Percentiles rank a stretch among this genome's conserved stretches.
Evolutionary conservation across 495 filamentous ascomycete genomes (phyloP).

Genomic region (Penicillium crystallinum): DNA sequence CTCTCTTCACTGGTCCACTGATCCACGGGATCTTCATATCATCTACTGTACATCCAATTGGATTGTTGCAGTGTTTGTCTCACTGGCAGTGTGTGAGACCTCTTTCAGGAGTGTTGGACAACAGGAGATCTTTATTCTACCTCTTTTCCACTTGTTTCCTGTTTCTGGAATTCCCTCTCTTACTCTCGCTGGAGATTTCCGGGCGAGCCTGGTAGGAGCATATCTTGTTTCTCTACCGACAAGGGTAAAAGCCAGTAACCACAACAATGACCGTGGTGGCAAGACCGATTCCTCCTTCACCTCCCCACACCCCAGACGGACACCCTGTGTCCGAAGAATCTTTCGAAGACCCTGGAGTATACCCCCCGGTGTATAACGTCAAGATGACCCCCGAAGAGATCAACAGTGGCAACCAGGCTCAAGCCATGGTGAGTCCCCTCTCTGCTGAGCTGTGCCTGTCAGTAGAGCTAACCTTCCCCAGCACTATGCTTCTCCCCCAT

Average conservation of each 20-base stretch:
- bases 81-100: conserved; percentile 15
- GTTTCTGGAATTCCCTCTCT: conserved; percentile 14
- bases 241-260: not conserved
- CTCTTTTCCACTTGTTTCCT: conserved; percentile 20
- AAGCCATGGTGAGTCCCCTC: conserved; percentile 3
- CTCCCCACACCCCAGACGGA: conserved; percentile 23
- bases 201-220: conserved; percentile 1
- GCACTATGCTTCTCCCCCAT: conserved; percentile 11
- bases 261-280: conserved; percentile 6
- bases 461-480: conserved; percentile 1
- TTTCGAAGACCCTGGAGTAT: conserved; percentile 8
- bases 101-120: conserved; percentile 16
- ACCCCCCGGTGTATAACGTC: conserved; percentile 12
- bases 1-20: not conserved
- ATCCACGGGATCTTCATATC: not conserved
- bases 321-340: conserved; percentile 12
- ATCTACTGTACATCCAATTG: not conserved
- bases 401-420: not conserved
- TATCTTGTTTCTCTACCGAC: not conserved
- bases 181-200: not conserved
- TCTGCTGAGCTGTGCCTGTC: not conserved
- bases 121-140: conserved; percentile 11
- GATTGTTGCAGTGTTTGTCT: conserved; percentile 13
- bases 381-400: not conserved
- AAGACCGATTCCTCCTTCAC: conserved; percentile 22